Conservation (phyloP, 1,139 yeast genomes). For the Candida labiduridarum region DNA sequence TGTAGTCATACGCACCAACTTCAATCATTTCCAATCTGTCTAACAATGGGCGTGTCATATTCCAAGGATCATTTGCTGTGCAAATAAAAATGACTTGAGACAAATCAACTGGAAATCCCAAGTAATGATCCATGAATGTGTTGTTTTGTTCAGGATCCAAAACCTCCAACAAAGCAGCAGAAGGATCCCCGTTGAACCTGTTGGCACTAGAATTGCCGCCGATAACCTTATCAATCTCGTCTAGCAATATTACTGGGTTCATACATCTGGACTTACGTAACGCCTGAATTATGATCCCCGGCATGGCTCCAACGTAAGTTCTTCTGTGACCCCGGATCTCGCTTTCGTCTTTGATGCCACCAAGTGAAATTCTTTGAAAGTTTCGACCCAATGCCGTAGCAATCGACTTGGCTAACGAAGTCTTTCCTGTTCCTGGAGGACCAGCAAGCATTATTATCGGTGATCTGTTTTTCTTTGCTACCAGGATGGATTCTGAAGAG, state of each 20-base stretch:
- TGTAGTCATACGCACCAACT: slow-evolving; percentile 78
- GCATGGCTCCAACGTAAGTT: slow-evolving; percentile 93
- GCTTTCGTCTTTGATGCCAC: slow-evolving; percentile 88
- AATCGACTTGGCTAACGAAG: slow-evolving; percentile 84
- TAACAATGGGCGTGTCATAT: slow-evolving; percentile 75
- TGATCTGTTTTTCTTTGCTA: slow-evolving; percentile 49
- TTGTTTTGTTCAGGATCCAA: slow-evolving; percentile 90
- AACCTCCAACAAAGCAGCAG: slow-evolving; percentile 87
- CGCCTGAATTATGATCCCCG: slow-evolving; percentile 82
- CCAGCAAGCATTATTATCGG: slow-evolving; percentile 86
- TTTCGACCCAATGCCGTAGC: slow-evolving; percentile 80
- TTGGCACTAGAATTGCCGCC: slow-evolving; percentile 55
- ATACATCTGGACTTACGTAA: slow-evolving; percentile 74
- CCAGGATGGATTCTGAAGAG: slow-evolving; percentile 24
- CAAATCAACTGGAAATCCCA: slow-evolving; percentile 86
- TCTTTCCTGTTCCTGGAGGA: slow-evolving; percentile 96
- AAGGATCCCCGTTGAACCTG: slow-evolving; percentile 80
- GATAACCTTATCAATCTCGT: slow-evolving; percentile 85
- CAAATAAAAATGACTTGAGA: slow-evolving; percentile 85
- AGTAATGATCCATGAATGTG: slow-evolving; percentile 78
- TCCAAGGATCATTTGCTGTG: slow-evolving; percentile 83
- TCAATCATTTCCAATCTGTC: slow-evolving; percentile 88
- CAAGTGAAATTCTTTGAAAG: slow-evolving; percentile 83
- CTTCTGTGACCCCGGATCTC: slow-evolving; percentile 92
- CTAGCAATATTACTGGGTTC: slow-evolving; percentile 88